These are phyloP conservation scores for Lenzites betulinus DNA, from an alignment of 768 basidiomycete species.

Conservation along the genomic window DNA sequence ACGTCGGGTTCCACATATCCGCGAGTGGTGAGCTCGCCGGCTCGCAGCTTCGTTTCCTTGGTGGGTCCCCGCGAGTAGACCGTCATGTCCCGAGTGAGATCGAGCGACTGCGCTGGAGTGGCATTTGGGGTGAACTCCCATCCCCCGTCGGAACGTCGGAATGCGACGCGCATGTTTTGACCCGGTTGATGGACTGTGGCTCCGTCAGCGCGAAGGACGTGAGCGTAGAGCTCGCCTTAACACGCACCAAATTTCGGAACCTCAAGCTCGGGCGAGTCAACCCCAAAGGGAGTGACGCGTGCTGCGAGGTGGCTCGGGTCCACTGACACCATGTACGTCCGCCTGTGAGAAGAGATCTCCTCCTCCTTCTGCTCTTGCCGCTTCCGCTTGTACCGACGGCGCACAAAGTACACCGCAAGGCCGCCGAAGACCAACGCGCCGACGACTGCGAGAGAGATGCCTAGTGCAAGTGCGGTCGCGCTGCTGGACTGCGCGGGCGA, in stretches of 20 bases:
- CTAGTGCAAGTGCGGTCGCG: conserved; percentile 15
- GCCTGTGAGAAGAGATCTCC: conserved; percentile 13
- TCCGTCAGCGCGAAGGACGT: too few relatives aligned
- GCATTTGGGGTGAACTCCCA: conserved; percentile 48
- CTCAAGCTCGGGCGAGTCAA: conserved; percentile 16
- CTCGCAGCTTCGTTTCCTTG: conserved; percentile 23
- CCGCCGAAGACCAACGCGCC: conserved; percentile 13
- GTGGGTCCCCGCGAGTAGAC: conserved; percentile 8
- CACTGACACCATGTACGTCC: conserved; percentile 20
- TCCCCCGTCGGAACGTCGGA: conserved; percentile 52
- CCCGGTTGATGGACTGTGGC: conserved; percentile 51
- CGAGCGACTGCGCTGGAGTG: conserved; percentile 7
- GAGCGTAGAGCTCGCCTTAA: too few relatives aligned
- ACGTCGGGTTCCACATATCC: conserved; percentile 24
- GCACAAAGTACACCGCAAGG: conserved; percentile 16
- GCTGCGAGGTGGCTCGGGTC: conserved; percentile 20
- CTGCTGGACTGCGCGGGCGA: conserved; percentile 6
- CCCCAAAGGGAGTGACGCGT: conserved; percentile 20
- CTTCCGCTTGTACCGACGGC: conserved; percentile 10
- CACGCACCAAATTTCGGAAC: conserved; percentile 18
- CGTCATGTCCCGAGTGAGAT: conserved; percentile 17
- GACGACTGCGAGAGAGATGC: conserved; percentile 20
- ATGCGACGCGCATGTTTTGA: conserved; percentile 58
- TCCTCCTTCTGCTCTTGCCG: background rate
- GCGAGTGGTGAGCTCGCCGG: conserved; percentile 27